Base-by-base conservation (phyloP, 2,329 filamentous ascomycete genomes). In the Neofusicoccum ribis region DNA sequence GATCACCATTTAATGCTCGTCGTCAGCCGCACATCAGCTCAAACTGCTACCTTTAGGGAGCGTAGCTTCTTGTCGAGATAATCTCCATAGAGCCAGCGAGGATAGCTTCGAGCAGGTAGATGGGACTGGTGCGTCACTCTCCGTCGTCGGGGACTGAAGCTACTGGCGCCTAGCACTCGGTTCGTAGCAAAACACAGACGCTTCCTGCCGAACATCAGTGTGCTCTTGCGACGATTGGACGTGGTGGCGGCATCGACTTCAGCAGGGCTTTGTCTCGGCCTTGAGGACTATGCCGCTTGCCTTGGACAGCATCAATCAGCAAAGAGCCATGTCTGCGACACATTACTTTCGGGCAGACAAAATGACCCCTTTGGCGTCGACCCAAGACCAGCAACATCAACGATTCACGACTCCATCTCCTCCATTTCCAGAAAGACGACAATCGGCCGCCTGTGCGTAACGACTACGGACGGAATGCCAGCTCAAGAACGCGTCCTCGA, bases 121-220 rank as follows among this genome's bases (percentile, higher is more conserved):
- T 70, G 63, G 51, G 56, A 50, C 51, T 59, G 63, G 61, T 23
- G 50, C 50, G 20, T 47, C 61, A 56, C 61, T 47, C 46, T 36
- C 61, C 39, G 31, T 59, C 52, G 44, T 23, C 43, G 63, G 52
- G 52, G 61, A 39, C 44, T 64, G 56, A 60, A 23, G 56, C 56
- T 47, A 47, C 56, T 46, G 56, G 56, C 56, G 56, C 56, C 56
- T 49, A 60, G 88, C 86, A 87, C 86, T 85, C 79, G 79, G 79
- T 88, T 85, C 88, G 88, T 91, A 91, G 89, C 88, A 89, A 86
- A 89, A 81, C 78, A 81, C 80, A 79, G 76, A 77, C 74, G 76
- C 70, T 77, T 78, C 50, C 76, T 76, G 69, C 73, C 74, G 75
- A 76, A 77, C 68, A 71, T 73, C 70, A 76, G 73, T 77, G 76